Base-by-base conservation (phyloP, 805 yeast species). In the Torulaspora indica region DNA sequence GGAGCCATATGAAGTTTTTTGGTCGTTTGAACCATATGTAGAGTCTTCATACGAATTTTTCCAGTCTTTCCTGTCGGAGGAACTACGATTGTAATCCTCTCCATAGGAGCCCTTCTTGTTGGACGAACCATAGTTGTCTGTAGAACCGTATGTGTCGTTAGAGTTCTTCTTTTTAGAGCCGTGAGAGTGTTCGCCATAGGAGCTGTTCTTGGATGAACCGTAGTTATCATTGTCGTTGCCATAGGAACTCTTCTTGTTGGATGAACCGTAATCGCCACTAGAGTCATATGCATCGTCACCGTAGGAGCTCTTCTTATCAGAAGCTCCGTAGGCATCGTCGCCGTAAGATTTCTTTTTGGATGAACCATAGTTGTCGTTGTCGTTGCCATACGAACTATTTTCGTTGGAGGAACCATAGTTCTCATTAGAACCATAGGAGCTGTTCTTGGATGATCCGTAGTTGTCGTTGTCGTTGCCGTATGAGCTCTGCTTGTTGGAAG, bases 381-480 rank as follows among this genome's bases (percentile, higher is more conserved):
- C 52, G 52, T 46, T 41, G 20, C 67, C 66, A 35, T 20, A 20
- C 5, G 66, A 57, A 47, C 55, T 46, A 48, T 49, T 48, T 27
- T 46, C 27, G 48, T 9, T 14, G 23, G 32, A 22, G 36, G 58
- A 53, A 10, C 63, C 59, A 42, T 53, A 54, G n/a, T 54, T 48
- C 32, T 49, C 50, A 39, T 48, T 48, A 46, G 42, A 37, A 33
- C 59, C 54, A 31, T 52, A 49, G 8, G 51, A 46, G 18, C 51
- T 23, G 27, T 12, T 9, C 22, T 20, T 20, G 22, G 28, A 13
- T 37, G 43, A 25, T 22, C 51, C 55, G 22, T 44, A 40, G 25
- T 37, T 14, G 35, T 67, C 67, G 44, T 56, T 58, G 33, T 63
- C 55, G 14, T 63, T 56, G 17, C 58, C 54, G 39, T 48, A 43